These are phyloP conservation scores for Linanthus parryae DNA, from an alignment of 148 eudicot genomes.

Conservation along the genomic window DNA sequence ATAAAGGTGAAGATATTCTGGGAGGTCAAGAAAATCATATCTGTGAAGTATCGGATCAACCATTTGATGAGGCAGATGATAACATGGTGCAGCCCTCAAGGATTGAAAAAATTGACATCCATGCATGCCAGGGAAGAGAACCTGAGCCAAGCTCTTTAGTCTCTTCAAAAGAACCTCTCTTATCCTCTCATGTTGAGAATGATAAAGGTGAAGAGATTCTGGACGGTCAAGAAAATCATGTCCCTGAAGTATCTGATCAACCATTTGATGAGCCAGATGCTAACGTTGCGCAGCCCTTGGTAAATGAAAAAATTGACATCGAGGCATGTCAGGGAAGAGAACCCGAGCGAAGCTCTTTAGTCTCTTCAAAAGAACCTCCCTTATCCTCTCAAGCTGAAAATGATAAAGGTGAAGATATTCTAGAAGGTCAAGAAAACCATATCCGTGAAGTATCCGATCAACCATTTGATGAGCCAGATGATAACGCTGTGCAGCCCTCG, in stretches of 20 bases:
- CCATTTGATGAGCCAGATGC: constrained; percentile 20
- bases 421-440: constrained; percentile 19
- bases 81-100: too few relatives aligned
- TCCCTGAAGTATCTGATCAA: constrained; percentile 24
- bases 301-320: too few relatives aligned
- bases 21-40: constrained; percentile 18
- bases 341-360: constrained; percentile 26
- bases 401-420: constrained; percentile 24
- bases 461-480: constrained; percentile 17
- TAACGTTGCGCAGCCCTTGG: too few relatives aligned
- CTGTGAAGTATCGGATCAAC: constrained; percentile 25
- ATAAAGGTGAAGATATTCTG: constrained; percentile 24
- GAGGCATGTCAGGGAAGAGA: constrained; percentile 29
- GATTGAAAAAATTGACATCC: too few relatives aligned
- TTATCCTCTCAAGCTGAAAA: constrained; percentile 22
- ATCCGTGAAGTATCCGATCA: constrained; percentile 23
- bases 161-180: constrained; percentile 31
- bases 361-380: constrained; percentile 29
- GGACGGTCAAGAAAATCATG: constrained; percentile 18
- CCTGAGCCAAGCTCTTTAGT: constrained; percentile 26
- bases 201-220: constrained; percentile 26
- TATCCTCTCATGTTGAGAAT: constrained; percentile 23
- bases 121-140: constrained; percentile 32
- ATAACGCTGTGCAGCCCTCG: too few relatives aligned
- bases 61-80: constrained; percentile 20